These are phyloP conservation scores for Lolium perenne DNA, from an alignment of 176 grass and related monocot genomes.

Conservation along the genomic window DNA sequence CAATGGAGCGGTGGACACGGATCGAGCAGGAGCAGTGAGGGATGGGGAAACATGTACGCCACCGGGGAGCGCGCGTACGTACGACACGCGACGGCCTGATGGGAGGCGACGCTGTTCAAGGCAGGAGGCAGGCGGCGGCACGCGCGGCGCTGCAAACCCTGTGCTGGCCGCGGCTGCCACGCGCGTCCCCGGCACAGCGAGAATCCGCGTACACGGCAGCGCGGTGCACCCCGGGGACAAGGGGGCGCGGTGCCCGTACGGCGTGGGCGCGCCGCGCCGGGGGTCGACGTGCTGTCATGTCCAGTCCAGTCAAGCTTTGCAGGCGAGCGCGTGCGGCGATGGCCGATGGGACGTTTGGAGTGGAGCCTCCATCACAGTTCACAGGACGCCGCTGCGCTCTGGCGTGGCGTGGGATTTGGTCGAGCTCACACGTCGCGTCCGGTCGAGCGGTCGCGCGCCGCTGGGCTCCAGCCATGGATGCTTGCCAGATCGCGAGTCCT, in stretches of 20 bases:
- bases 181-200: not conserved
- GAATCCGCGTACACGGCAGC: too few species aligned
- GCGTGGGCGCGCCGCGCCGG: constrained; percentile 2
- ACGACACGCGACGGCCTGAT: not conserved
- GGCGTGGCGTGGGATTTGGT: constrained; percentile 1
- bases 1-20: not conserved
- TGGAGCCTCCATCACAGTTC: not conserved
- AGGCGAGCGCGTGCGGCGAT: not conserved
- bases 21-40: not conserved
- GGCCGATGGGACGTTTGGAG: constrained; percentile 40
- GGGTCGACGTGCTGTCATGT: constrained; percentile 26
- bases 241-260: constrained; percentile 18
- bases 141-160: constrained; percentile 4
- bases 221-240: not conserved
- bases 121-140: not conserved
- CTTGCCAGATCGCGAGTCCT: not conserved
- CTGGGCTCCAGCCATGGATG: not conserved
- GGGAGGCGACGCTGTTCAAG: not conserved
- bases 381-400: not conserved
- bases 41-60: not conserved
- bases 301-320: not conserved
- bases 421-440: constrained; percentile 40
- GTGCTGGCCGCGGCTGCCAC: constrained; percentile 1
- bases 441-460: constrained; percentile 8
- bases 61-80: not conserved